Evolutionary conservation across 2,329 filamentous ascomycete species (phyloP).

Genomic region (Thielaviopsis euricoi): DNA sequence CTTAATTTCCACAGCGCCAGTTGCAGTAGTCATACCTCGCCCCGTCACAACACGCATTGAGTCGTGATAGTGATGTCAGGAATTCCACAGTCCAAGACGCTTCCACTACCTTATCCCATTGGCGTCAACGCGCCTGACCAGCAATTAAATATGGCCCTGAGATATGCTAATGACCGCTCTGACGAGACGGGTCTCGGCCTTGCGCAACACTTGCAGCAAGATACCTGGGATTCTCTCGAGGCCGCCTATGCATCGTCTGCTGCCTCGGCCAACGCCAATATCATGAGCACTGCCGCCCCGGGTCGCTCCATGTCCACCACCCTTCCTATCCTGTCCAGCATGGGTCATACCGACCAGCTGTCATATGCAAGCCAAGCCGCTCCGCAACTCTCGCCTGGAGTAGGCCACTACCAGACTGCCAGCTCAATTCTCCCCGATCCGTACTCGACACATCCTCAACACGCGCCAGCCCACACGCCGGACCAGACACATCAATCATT

Average conservation of each 20-base stretch:
- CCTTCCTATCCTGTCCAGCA: slow-evolving; percentile 2
- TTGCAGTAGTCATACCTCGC: neutral
- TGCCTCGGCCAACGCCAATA: neutral
- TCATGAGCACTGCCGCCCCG: neutral
- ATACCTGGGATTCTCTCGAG: neutral
- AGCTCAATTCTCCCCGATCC: neutral
- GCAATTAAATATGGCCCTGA: neutral
- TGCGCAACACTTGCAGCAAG: neutral
- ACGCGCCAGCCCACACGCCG: neutral
- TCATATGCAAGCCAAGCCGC: neutral
- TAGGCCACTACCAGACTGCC: neutral
- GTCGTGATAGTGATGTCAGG: neutral
- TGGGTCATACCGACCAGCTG: neutral
- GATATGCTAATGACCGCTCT: neutral
- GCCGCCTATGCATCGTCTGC: neutral
- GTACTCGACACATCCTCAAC: neutral
- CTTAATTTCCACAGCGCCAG: neutral
- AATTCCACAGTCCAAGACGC: slow-evolving; percentile 1
- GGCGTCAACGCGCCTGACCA: neutral
- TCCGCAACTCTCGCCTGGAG: neutral
- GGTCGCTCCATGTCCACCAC: neutral
- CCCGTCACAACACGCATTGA: neutral
- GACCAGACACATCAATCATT: neutral
- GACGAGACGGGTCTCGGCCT: slow-evolving; percentile 1
- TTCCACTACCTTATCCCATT: slow-evolving; percentile 3